Evolutionary conservation across 768 basidiomycete genomes (phyloP).

Genomic region (Astraeus odoratus): DNA sequence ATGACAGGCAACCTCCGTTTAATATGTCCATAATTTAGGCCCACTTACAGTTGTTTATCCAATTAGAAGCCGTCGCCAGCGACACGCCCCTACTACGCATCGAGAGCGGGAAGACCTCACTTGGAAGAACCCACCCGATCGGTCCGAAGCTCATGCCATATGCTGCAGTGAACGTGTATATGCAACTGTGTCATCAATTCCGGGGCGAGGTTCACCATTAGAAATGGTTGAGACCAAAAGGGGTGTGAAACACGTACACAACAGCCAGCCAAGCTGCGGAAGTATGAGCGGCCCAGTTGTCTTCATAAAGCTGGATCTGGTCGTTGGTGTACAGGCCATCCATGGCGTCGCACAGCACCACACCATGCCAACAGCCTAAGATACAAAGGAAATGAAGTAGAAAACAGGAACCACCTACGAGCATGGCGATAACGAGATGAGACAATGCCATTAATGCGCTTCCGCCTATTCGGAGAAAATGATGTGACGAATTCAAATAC

Average conservation of each 20-base stretch:
- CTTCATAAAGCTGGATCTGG: constrained; percentile 40
- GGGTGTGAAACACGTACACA: constrained; percentile 33
- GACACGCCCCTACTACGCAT: constrained; percentile 79
- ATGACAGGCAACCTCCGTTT: background rate
- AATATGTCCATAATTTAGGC: too few relatives aligned
- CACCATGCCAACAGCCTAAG: background rate
- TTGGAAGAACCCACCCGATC: constrained; percentile 78
- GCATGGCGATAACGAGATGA: constrained; percentile 55
- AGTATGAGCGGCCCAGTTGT: constrained; percentile 52
- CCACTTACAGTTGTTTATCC: constrained; percentile 70
- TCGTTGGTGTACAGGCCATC: constrained; percentile 1
- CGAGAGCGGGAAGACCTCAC: constrained; percentile 76
- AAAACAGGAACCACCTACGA: constrained; percentile 35
- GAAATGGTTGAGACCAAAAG: background rate
- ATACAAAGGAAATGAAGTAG: background rate
- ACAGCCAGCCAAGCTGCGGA: constrained; percentile 66
- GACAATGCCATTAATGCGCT: constrained; percentile 57
- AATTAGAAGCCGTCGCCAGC: constrained; percentile 78
- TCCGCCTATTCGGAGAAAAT: constrained; percentile 33
- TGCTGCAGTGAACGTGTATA: constrained; percentile 70
- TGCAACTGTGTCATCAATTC: constrained; percentile 33
- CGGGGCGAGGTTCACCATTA: background rate
- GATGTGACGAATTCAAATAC: background rate
- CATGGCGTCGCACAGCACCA: background rate
- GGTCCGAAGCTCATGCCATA: constrained; percentile 78